Percentiles rank a stretch among this genome's conserved stretches.
These are phyloP conservation scores for Cryptosporidium canis DNA, from an alignment of 169 alveolate species.

Conservation along the genomic window DNA sequence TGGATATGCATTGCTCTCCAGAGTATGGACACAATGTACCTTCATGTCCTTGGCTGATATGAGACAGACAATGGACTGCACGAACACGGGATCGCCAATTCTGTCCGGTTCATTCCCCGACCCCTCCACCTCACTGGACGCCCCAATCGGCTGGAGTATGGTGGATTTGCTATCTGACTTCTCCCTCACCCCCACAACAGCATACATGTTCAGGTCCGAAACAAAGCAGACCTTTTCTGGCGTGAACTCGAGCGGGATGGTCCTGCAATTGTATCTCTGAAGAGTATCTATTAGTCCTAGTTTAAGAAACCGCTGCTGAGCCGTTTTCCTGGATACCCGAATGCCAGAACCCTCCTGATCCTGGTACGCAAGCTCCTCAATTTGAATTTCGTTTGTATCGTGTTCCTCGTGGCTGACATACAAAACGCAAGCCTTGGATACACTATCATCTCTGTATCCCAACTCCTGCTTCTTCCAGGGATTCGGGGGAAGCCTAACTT, in stretches of 20 bases:
- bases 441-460: background rate
- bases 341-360: background rate
- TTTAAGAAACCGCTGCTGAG: constrained; percentile 1
- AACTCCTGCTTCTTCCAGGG: background rate
- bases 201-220: constrained; percentile 37
- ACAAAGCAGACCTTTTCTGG: constrained; percentile 63
- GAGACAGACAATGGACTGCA: constrained; percentile 21
- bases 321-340: background rate
- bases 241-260: constrained; percentile 40
- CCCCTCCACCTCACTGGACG: background rate
- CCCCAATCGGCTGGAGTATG: background rate
- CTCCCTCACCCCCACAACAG: constrained; percentile 36
- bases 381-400: background rate
- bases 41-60: constrained; percentile 33
- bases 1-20: constrained; percentile 25
- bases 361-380: background rate
- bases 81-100: background rate
- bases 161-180: background rate
- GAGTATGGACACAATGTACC: background rate
- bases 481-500: background rate
- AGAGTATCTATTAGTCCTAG: constrained; percentile 30
- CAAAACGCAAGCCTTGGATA: constrained; percentile 8
- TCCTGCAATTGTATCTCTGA: constrained; percentile 43
- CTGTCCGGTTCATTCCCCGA: background rate
- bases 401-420: constrained; percentile 21